Evolutionary conservation across 441 rosid species (phyloP).

Genomic region (Iberis amara): DNA sequence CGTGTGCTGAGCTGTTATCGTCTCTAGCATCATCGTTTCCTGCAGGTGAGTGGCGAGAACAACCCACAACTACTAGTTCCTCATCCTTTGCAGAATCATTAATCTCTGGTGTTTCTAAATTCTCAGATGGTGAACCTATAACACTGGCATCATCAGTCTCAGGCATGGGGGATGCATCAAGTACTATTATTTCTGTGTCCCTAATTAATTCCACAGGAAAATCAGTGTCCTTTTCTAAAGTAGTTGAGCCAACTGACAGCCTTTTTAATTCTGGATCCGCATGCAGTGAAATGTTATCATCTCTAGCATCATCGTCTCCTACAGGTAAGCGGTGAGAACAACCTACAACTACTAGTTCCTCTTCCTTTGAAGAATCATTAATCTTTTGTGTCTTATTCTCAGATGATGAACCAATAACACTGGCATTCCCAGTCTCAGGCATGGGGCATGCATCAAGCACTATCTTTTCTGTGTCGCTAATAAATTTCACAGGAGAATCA

Average conservation of each 20-base stretch:
- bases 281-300: conserved; percentile 17
- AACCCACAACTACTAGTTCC: too few species aligned
- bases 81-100: too few species aligned
- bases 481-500: conserved; percentile 2
- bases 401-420: too few species aligned
- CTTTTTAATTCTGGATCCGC: conserved; percentile 9
- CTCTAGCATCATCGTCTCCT: conserved; percentile 26
- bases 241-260: conserved; percentile 5
- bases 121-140: conserved; percentile 22
- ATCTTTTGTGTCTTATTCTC: too few species aligned
- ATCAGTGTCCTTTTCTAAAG: conserved; percentile 12
- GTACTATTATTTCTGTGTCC: conserved; percentile 6
- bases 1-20: conserved; percentile 21
- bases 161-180: conserved; percentile 16
- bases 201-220: not conserved
- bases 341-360: conserved; percentile 26
- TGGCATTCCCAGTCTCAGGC: too few species aligned
- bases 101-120: conserved; percentile 10
- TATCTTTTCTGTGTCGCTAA: not conserved
- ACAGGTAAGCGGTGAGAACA: conserved; percentile 28
- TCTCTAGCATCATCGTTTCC: conserved; percentile 24
- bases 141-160: not conserved
- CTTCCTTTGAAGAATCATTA: conserved; percentile 29
- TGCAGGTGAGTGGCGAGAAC: conserved; percentile 1
- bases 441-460: too few species aligned